phyloP scores from a whole-genome alignment of 257 asterid genomes.

The Nicotiana attenuata region DNA sequence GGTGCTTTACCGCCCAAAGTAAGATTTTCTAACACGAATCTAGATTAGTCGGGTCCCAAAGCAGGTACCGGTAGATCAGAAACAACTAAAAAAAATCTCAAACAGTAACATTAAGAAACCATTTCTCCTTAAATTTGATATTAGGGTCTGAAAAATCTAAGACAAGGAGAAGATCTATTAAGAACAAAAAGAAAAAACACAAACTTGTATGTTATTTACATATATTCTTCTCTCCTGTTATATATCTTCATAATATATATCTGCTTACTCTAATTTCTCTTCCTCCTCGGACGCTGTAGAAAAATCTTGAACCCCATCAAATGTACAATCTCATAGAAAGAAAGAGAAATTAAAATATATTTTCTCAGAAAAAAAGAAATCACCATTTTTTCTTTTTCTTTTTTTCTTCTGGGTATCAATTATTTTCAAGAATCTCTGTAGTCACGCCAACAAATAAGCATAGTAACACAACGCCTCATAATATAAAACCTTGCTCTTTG shows the following conservation, averaged over 20 bases:
- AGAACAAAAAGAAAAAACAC: too few relatives aligned
- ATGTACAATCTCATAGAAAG: conserved; percentile 55
- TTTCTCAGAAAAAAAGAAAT: neutral
- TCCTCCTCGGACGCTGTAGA: conserved; percentile 63
- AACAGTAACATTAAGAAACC: neutral
- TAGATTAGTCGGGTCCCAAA: too few relatives aligned
- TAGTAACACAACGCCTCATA: conserved; percentile 86
- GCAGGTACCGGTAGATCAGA: accelerated
- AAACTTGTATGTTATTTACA: too few relatives aligned
- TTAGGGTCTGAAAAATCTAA: neutral
- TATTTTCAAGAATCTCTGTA: conserved; percentile 52
- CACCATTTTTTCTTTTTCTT: neutral
- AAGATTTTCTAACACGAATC: too few relatives aligned
- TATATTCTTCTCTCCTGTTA: too few relatives aligned
- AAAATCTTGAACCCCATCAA: conserved; percentile 20
- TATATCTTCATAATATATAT: neutral
- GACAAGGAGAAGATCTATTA: neutral
- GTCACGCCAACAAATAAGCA: conserved; percentile 89
- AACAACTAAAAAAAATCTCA: too few relatives aligned
- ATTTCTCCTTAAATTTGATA: neutral
- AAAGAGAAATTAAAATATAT: conserved; percentile 24
- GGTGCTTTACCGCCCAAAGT: too few relatives aligned
- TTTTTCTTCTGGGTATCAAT: neutral
- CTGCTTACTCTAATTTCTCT: conserved; percentile 25
- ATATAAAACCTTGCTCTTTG: conserved; percentile 85